phyloP scores from a whole-genome alignment of 2,329 filamentous ascomycete species.

The Zalaria sp. region DNA sequence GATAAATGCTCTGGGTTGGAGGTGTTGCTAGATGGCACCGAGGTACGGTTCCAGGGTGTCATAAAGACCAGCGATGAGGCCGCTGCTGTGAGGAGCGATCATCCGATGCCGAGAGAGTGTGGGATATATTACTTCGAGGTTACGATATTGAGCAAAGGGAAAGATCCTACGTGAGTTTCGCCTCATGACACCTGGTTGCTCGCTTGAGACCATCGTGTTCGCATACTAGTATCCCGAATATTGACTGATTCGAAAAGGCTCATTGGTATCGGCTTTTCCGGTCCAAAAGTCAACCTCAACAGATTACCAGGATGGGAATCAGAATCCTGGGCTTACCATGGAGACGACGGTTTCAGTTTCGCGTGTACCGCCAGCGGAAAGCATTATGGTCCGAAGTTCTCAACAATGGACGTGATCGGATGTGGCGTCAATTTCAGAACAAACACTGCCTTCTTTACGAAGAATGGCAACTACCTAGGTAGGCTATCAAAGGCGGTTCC shows the following conservation, averaged over 20 bases:
- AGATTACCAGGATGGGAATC: constrained; percentile 52
- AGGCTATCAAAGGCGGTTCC: constrained; percentile 9
- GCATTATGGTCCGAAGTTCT: constrained; percentile 46
- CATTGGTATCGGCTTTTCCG: constrained; percentile 48
- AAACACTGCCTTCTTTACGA: constrained; percentile 49
- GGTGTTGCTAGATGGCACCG: constrained; percentile 56
- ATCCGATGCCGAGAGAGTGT: constrained; percentile 75
- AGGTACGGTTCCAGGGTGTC: constrained; percentile 48
- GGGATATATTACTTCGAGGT: constrained; percentile 92
- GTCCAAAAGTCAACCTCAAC: constrained; percentile 42
- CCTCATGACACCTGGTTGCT: no score
- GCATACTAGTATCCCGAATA: no score
- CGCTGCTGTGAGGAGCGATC: constrained; percentile 66
- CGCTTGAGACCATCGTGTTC: no score
- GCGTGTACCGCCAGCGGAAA: constrained; percentile 42
- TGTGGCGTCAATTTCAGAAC: constrained; percentile 52
- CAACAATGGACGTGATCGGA: constrained; percentile 45
- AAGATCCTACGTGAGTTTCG: constrained; percentile 28
- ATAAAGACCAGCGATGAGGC: constrained; percentile 57
- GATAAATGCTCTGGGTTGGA: constrained; percentile 67
- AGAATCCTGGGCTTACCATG: constrained; percentile 53
- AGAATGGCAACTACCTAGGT: constrained; percentile 47
- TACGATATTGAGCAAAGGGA: constrained; percentile 49
- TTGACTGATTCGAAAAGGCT: constrained; percentile 13
- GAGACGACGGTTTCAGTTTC: constrained; percentile 52